Evolutionary conservation across 768 basidiomycete genomes (phyloP), one percentile per base, ranked within the genome.

Genomic region (Scleroderma citrinum): DNA sequence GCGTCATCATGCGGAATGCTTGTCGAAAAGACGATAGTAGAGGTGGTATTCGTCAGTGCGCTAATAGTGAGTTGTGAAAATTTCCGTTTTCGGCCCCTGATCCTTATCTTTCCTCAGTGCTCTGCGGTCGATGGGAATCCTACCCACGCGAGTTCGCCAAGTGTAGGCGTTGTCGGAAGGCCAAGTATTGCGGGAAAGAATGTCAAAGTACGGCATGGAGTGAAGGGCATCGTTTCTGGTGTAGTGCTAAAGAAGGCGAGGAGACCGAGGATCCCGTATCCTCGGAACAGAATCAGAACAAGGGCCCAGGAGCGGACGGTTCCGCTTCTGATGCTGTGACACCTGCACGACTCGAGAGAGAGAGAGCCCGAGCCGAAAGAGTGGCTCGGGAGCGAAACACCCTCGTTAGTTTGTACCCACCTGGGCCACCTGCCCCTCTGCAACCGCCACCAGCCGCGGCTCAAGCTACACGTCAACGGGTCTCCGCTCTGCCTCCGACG

Each of bases 1-100:
- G 93, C 3, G 95, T 97, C n/a, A 96, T 98, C 61, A 99, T 98
- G 96, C 79, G 96, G 46, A 99, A 99, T 65, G 96, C 96, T 12
- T 99, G 96, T 69, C 75, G 95, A 63, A 98, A 99, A 72, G 96
- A 98, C 58, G 95, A 98, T 54, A 82, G 76, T 43, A 72, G 85
- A 31, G 93, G 93, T 46, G 96, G 96, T 11, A 93, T 97, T 53
- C 70, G 96, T 48, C 96, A 98, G 67, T 99, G 96, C 73, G 96
- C 96, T 1, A 96, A 96, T 63, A 97, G 87, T 89, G 55, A 65
- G 85, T 77, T 29, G 26, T 29, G 26, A 29, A 29, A 29, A 29
- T 4, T 4, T 29, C 26, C 26, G 4, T 29, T 29, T 4, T 29
- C 8, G 26, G 8, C 44, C 11, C 23, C 45, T 20, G 21, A 29